phyloP scores from a whole-genome alignment of 139 green algal genomes.

The Tetradesmus lagerheimii region DNA sequence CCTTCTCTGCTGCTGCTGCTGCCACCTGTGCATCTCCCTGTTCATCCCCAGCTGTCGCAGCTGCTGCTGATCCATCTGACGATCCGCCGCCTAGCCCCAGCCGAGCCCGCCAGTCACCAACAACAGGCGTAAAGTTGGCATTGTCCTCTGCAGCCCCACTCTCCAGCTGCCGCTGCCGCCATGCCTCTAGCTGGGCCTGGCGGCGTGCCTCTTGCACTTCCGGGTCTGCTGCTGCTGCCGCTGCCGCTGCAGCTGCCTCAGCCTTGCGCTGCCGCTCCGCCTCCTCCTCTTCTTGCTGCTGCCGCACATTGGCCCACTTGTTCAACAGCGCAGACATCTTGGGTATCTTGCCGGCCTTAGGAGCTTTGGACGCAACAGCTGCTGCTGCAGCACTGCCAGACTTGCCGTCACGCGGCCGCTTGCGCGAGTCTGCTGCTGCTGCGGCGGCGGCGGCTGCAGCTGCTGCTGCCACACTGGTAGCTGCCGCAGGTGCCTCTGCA shows the following conservation, averaged over 20 bases:
- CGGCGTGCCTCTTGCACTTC: constrained; percentile 58
- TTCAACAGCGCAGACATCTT: constrained; percentile 70
- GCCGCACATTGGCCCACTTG: constrained; percentile 72
- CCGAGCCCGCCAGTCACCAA: constrained; percentile 49
- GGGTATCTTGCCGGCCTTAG: constrained; percentile 59
- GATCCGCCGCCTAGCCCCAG: constrained; percentile 19
- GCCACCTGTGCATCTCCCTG: neutral
- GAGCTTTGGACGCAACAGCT: constrained; percentile 3
- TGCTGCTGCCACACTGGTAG: neutral
- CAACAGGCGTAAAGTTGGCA: constrained; percentile 73
- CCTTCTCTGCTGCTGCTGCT: constrained; percentile 18
- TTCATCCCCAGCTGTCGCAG: neutral
- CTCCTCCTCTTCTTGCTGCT: constrained; percentile 63
- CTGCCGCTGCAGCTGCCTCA: constrained; percentile 55
- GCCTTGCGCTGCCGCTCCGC: constrained; percentile 33
- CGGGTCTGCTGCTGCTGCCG: constrained; percentile 54
- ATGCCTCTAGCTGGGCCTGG: constrained; percentile 69
- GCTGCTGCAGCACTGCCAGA: neutral
- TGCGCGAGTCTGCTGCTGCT: constrained; percentile 12
- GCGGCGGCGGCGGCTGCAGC: neutral
- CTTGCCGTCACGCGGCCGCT: neutral
- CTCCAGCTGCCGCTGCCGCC: constrained; percentile 72
- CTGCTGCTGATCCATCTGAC: neutral
- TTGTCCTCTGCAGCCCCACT: constrained; percentile 65
- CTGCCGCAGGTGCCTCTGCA: neutral